Evolutionary conservation across 176 grass and related monocot genomes (phyloP).

Genomic region (Eragrostis nindensis): DNA sequence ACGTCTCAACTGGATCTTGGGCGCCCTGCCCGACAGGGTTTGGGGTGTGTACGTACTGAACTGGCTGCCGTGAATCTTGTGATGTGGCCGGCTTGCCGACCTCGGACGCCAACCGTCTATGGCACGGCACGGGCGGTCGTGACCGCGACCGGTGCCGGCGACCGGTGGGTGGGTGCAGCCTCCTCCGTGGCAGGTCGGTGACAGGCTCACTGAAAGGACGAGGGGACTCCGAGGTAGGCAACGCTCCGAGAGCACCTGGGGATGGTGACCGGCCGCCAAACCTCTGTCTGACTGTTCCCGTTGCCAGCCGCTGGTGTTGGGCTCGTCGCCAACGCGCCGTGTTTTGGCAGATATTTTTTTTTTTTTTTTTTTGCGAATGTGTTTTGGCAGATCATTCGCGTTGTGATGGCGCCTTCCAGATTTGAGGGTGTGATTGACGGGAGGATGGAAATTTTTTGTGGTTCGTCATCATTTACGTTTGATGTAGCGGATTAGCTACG

Average conservation of each 20-base stretch:
- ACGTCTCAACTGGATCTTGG: neutral
- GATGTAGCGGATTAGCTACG: too few relatives aligned
- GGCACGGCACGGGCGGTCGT: neutral
- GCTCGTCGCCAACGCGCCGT: too few relatives aligned
- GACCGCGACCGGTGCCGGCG: neutral
- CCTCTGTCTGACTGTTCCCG: neutral
- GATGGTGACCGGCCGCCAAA: conserved; percentile 37
- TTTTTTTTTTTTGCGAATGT: too few relatives aligned
- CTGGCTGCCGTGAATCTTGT: neutral
- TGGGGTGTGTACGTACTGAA: neutral
- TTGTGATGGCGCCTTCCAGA: neutral
- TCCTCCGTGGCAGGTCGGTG: neutral
- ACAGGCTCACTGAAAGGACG: neutral
- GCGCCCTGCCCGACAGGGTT: neutral
- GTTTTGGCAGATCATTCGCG: neutral
- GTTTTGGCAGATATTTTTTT: too few relatives aligned
- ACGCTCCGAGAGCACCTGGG: conserved; percentile 31
- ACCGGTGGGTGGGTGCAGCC: conserved; percentile 20
- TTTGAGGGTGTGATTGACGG: too few relatives aligned
- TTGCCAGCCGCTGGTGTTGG: neutral
- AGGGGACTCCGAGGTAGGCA: neutral
- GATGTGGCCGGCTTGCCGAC: conserved; percentile 37
- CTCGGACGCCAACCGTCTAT: conserved; percentile 5
- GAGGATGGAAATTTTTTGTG: too few relatives aligned
- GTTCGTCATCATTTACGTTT: too few relatives aligned